Evolutionary conservation across 176 grass and related monocot species (phyloP), one percentile per base, ranked within the genome.

Genomic region (Chloris gayana): DNA sequence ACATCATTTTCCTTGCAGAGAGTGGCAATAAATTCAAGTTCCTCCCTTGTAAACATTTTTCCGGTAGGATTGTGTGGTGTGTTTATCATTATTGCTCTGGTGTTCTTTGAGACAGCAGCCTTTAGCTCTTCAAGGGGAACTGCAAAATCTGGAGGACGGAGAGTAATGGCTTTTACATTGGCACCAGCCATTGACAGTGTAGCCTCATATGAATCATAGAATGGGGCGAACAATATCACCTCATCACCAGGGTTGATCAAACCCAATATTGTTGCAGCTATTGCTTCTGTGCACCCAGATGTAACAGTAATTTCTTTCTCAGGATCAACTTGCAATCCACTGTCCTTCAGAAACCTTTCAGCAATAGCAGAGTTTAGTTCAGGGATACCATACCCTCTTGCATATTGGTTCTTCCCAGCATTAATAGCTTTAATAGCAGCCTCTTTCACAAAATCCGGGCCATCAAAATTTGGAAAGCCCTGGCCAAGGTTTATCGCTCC

Each of bases 401-500:
- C 96, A 70, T 99, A 99, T 77, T 99, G 96, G 83, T 99, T 95
- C 67, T 99, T 91, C 17, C 92, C 92, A 31, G 86, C 90, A 45
- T 82, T 93, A 76, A 99, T 93, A 81, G 92, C 92, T 85, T 93
- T 72, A 44, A 99, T 95, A 30, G 96, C 96, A 60, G 92, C 92
- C 32, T 95, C 90, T 69, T 99, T 99, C 33, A 95, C 86, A 82
- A 99, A 99, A 67, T 91, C 84, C 50, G 92, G 96, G 19, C 96
- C 96, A 59, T 99, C 96, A 50, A 99, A 99, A 83, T 99, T 99
- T 3, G 96, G 96, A 76, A 99, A 99, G 17, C 96, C 96, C 82
- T 99, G 96, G 7, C 96, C 96, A 63, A 99, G 88, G 72, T 99
- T 99, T 83, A 99, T 93, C 62, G 96, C 96, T 74, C 87, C 91